These are phyloP conservation scores for Pythium volutum DNA, from an alignment of 352 stramenopile genomes.

Conservation along the genomic window DNA sequence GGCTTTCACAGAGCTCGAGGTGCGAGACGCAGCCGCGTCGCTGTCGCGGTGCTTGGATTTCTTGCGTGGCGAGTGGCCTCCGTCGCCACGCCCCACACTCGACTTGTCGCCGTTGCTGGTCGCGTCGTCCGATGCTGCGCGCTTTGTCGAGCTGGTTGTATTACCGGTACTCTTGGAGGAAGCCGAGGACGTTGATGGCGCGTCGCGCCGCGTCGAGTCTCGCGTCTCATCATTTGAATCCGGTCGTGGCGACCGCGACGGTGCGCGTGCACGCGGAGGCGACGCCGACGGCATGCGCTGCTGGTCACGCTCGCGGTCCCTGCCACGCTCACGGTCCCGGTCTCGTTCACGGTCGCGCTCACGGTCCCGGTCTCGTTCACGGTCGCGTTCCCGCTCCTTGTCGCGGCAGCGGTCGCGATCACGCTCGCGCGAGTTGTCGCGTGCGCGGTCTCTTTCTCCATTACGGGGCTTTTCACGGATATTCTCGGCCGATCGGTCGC, in stretches of 20 bases:
- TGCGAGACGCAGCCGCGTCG: constrained; percentile 29
- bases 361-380: constrained; percentile 4
- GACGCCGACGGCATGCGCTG: constrained; percentile 34
- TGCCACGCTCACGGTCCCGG: constrained; percentile 1
- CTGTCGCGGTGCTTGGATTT: constrained; percentile 36
- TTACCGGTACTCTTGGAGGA: constrained; percentile 4
- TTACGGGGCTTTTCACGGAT: background rate
- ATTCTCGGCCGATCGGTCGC: constrained; percentile 1
- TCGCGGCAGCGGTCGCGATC: constrained; percentile 13
- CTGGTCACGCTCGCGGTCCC: background rate
- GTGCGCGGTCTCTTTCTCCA: constrained; percentile 7
- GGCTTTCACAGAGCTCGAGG: constrained; percentile 10
- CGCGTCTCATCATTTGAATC: constrained; percentile 48
- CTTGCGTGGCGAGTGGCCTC: constrained; percentile 26
- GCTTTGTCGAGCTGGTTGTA: constrained; percentile 3
- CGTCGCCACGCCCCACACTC: background rate
- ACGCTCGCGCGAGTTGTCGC: constrained; percentile 4
- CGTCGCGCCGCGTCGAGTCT: constrained; percentile 6
- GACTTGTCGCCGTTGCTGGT: constrained; percentile 36
- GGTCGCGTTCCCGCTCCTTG: constrained; percentile 1
- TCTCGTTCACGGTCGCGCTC: background rate
- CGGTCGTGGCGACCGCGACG: constrained; percentile 3
- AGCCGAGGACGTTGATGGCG: background rate
- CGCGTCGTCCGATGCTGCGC: constrained; percentile 19
- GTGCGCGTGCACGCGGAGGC: constrained; percentile 10